phyloP scores from a whole-genome alignment of 2,329 filamentous ascomycete species.

The Cladosporium sphaerospermum region DNA sequence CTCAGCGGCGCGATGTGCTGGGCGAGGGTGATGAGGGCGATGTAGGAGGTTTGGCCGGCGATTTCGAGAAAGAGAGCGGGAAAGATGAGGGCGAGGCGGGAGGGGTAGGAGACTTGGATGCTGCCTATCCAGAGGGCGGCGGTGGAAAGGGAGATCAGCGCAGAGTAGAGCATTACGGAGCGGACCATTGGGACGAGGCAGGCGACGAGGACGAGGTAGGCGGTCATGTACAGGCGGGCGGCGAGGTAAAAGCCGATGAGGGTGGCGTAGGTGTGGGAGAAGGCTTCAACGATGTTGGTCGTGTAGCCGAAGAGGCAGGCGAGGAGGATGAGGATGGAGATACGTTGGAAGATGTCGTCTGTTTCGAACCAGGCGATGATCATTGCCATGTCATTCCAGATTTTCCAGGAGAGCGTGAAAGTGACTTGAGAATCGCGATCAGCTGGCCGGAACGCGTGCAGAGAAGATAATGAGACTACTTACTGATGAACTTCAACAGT shows the following conservation, averaged over 20 bases:
- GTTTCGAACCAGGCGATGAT: slow-evolving; percentile 52
- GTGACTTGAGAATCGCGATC: slow-evolving; percentile 30
- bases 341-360: slow-evolving; percentile 53
- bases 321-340: slow-evolving; percentile 56
- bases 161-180: slow-evolving; percentile 48
- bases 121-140: slow-evolving; percentile 54
- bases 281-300: slow-evolving; percentile 55
- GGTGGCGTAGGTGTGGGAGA: slow-evolving; percentile 50
- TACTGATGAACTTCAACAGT: slow-evolving; percentile 51
- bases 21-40: slow-evolving; percentile 32
- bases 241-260: slow-evolving; percentile 56
- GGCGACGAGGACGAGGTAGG: slow-evolving; percentile 44
- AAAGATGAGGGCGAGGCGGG: slow-evolving; percentile 52
- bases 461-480: not conserved
- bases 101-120: slow-evolving; percentile 51
- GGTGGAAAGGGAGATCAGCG: slow-evolving; percentile 42
- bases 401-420: slow-evolving; percentile 58
- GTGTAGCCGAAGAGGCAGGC: slow-evolving; percentile 58
- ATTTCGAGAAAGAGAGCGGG: slow-evolving; percentile 51
- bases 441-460: not conserved
- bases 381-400: slow-evolving; percentile 42
- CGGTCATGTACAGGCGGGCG: slow-evolving; percentile 48
- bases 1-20: slow-evolving; percentile 15
- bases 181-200: slow-evolving; percentile 53
- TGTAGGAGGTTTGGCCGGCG: slow-evolving; percentile 40